Base-by-base conservation (phyloP, 2,329 filamentous ascomycete genomes). In the Trichoderma polysporum region DNA sequence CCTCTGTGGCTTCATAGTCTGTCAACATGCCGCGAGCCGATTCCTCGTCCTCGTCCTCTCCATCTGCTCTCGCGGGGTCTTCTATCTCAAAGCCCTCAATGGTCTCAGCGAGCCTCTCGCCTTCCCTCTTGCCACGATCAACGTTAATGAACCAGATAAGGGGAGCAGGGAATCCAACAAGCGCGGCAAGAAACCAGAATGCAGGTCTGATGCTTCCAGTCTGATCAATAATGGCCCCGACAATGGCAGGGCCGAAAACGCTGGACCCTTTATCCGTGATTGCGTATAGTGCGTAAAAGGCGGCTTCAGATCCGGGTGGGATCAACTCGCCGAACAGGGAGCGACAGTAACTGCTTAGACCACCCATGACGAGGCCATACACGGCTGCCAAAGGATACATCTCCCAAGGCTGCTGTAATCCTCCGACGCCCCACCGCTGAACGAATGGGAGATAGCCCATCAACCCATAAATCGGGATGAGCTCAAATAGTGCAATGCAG, bases 251-350 rank as follows among this genome's bases (percentile, higher is more conserved):
- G 0, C 95, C 95, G 77, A 99, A 97, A 2, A 98, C 84, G 75
- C 92, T 96, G 25, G 91, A 95, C 1, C 94, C 94, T 78, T 99
- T 99, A 77, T 99, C 95, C 1, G 95, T 98, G 70, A 98, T 97
- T 39, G 95, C 95, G 76, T 98, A 99, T 1, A 99, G 83, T 0
- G 94, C 94, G 76, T 97, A 99, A 76, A 99, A 99, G 0, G 94
- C 94, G 0, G 95, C 94, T 79, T 99, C 95, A 33, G 91, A 96
- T 4, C 95, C 95, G 0, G 93, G 92, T 1, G 95, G 95, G 65
- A 99, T 97, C 66, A 99, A 84, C 77, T 98, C 94, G 45, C 93
- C 94, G 75, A 92, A 99, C 4, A 99, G 84, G 68, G 92, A 94
- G 49, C 95, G 90, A 76, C 95, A 98, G 78, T 98, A 97, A 27